Percentiles rank a stretch among this genome's conserved stretches.
phyloP scores from a whole-genome alignment of 2,329 filamentous ascomycete genomes.

The Cordyceps tenuipes region DNA sequence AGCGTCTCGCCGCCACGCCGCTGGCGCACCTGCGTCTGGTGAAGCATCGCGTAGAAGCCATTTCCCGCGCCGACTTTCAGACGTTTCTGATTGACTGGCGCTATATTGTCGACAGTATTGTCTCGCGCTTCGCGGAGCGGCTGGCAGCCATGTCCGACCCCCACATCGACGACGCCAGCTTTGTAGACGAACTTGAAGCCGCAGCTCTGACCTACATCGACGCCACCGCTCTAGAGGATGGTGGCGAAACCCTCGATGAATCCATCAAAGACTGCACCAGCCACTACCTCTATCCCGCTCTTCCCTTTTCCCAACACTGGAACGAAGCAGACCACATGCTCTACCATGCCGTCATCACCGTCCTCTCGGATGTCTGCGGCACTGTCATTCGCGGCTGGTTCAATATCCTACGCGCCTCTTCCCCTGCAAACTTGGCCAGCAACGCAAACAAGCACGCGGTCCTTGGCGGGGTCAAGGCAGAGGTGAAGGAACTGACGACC shows the following conservation, averaged over 20 bases:
- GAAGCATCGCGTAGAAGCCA: conserved; percentile 31
- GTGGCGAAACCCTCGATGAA: not conserved
- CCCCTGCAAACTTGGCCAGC: not conserved
- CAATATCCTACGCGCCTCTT: not conserved
- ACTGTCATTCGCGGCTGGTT: not conserved
- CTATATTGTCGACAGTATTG: conserved; percentile 53
- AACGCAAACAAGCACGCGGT: not conserved
- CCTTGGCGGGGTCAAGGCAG: not conserved
- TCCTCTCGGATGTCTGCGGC: not conserved
- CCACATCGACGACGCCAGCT: conserved; percentile 19
- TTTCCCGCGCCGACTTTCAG: conserved; percentile 25
- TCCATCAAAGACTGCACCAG: not conserved
- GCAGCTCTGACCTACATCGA: conserved; percentile 15
- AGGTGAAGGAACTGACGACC: conserved; percentile 27
- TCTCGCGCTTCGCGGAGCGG: conserved; percentile 51
- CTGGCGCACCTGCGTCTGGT: conserved; percentile 25
- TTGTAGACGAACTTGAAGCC: conserved; percentile 29
- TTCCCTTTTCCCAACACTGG: not conserved
- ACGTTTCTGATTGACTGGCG: conserved; percentile 52
- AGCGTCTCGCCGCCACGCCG: conserved; percentile 23
- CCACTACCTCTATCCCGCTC: not conserved
- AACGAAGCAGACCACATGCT: conserved; percentile 6
- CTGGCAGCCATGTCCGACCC: conserved; percentile 33
- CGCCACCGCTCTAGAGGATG: not conserved
- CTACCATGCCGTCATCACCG: not conserved